A percentile compares a stretch with the other conserved stretches of the same genome.
Evolutionary conservation across 2,329 filamentous ascomycete species (phyloP).

Genomic region (Cytospora paraplurivora): DNA sequence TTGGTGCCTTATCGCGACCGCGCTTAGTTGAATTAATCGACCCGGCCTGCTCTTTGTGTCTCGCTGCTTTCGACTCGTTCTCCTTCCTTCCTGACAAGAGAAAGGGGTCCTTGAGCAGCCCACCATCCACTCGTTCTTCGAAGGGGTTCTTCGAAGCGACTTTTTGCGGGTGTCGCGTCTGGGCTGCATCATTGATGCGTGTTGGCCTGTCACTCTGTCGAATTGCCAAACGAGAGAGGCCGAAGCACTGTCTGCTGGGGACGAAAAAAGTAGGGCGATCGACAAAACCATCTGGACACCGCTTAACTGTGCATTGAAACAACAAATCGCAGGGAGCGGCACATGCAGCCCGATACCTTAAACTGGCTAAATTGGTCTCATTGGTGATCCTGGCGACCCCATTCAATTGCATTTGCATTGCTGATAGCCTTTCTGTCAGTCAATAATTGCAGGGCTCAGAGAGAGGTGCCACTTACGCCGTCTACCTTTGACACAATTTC

Average conservation of each 20-base stretch:
- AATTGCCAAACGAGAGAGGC: constrained; percentile 6
- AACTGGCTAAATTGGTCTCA: constrained; percentile 33
- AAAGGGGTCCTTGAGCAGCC: background rate
- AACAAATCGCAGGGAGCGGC: constrained; percentile 39
- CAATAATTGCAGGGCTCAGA: constrained; percentile 18
- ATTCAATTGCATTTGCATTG: constrained; percentile 19
- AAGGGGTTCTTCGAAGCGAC: constrained; percentile 15
- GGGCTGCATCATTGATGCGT: constrained; percentile 22
- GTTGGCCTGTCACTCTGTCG: constrained; percentile 19
- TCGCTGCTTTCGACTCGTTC: background rate
- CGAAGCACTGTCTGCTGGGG: constrained; percentile 6
- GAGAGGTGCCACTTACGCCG: constrained; percentile 9
- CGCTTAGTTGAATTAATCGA: constrained; percentile 13
- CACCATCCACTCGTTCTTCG: background rate
- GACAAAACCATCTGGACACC: constrained; percentile 17
- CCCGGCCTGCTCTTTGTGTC: background rate
- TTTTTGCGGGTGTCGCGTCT: constrained; percentile 26
- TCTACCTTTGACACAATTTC: constrained; percentile 4
- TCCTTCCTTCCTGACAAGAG: background rate
- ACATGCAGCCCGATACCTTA: constrained; percentile 44
- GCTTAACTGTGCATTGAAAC: constrained; percentile 34
- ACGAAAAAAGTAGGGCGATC: constrained; percentile 23
- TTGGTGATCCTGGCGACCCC: constrained; percentile 38
- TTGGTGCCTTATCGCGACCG: constrained; percentile 9
- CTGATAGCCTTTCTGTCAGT: constrained; percentile 15